These are phyloP conservation scores for Sanghuangporus sanghuang DNA, from an alignment of 1,284 basidiomycete species.

Conservation along the genomic window DNA sequence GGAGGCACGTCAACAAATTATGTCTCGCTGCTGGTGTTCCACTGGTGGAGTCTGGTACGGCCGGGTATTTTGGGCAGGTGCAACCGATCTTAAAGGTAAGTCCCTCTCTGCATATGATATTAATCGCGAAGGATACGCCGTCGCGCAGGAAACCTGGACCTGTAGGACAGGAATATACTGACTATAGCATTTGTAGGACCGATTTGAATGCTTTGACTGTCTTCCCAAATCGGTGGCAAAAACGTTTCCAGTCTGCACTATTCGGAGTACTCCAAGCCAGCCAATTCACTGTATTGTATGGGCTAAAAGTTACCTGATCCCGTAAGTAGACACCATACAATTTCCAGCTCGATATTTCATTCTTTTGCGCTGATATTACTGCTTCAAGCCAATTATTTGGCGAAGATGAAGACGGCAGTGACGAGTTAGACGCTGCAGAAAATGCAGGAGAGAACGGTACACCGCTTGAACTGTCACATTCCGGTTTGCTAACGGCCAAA, in stretches of 20 bases:
- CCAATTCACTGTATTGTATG: conserved; percentile 99
- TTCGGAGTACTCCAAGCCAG: conserved; percentile 94
- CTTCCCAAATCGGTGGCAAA: conserved; percentile 87
- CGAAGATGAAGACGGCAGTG: conserved; percentile 75
- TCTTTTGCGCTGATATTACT: not conserved
- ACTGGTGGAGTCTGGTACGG: conserved; percentile 94
- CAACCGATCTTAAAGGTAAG: conserved; percentile 69
- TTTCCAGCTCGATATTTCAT: conserved; percentile 1
- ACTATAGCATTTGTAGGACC: conserved; percentile 45
- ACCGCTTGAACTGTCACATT: not conserved
- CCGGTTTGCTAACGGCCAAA: not conserved
- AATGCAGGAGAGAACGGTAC: conserved; percentile 84
- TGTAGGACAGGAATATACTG: not conserved
- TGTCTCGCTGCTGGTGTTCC: conserved; percentile 90
- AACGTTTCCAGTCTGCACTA: conserved; percentile 97
- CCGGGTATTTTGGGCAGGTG: conserved; percentile 89
- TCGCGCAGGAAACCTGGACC: not conserved
- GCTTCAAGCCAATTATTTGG: conserved; percentile 84
- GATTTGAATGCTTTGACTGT: conserved; percentile 91
- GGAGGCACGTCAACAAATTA: conserved; percentile 94
- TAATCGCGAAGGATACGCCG: not conserved
- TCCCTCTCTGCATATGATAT: conserved; percentile 5
- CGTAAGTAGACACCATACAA: conserved; percentile 45
- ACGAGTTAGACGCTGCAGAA: conserved; percentile 82
- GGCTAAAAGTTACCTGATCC: conserved; percentile 97